phyloP scores from a whole-genome alignment of 164 flowering plant genomes.

The Dillenia suffruticosa region DNA sequence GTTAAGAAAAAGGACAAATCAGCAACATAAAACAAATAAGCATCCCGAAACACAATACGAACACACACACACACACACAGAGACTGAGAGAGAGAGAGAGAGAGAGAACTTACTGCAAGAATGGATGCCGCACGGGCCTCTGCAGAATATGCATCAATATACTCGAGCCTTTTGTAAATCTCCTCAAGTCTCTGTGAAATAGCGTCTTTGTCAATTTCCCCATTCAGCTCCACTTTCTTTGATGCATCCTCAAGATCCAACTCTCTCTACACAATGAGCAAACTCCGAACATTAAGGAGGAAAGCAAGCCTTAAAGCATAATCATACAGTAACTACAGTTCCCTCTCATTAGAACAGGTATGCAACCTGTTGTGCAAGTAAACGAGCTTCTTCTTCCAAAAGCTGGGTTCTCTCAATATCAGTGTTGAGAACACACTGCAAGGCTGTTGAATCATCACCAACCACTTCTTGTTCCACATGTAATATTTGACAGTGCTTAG shows the following conservation, averaged over 20 bases:
- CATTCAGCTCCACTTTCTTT: slow-evolving; percentile 39
- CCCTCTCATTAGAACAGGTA: neutral
- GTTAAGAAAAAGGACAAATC: neutral
- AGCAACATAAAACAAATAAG: neutral
- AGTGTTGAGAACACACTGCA: slow-evolving; percentile 92
- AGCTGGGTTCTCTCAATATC: slow-evolving; percentile 85
- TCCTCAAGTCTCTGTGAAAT: slow-evolving; percentile 65
- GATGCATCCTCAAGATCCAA: slow-evolving; percentile 44
- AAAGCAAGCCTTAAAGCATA: neutral
- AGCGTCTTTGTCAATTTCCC: slow-evolving; percentile 44
- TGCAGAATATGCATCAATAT: slow-evolving; percentile 90
- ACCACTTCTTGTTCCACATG: slow-evolving; percentile 99
- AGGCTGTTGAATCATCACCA: slow-evolving; percentile 82
- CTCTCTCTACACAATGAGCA: slow-evolving; percentile 50
- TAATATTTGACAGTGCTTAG: slow-evolving; percentile 86
- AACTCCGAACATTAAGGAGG: neutral
- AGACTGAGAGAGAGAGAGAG: no score
- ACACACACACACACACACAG: no score
- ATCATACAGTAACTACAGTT: neutral
- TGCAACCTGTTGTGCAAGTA: slow-evolving; percentile 72
- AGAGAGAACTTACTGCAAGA: slow-evolving; percentile 72
- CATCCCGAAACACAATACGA: neutral
- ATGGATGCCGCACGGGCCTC: slow-evolving; percentile 95
- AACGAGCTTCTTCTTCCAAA: slow-evolving; percentile 76
- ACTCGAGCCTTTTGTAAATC: slow-evolving; percentile 86